Evolutionary conservation across 805 yeast genomes (phyloP), one percentile per base, ranked within the genome.

Genomic region (Groenewaldozyma salmanticensis): DNA sequence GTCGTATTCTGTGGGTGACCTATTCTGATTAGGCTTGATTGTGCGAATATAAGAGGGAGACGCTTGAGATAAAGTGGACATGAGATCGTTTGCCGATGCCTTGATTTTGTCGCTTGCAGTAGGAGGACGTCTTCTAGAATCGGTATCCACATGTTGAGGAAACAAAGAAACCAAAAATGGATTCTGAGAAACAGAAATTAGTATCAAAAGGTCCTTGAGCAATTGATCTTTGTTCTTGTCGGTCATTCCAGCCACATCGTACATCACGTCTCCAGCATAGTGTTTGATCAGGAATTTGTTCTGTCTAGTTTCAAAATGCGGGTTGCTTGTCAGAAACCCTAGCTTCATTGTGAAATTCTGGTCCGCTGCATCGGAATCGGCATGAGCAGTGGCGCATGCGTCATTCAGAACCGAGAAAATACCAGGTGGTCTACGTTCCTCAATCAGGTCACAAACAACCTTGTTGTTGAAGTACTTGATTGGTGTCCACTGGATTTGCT

Each of bases 191-290:
- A 88, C 75, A 2, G 77, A 69, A 38, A 92, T 66, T 55, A 92
- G 64, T 51, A 88, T 92, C 44, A 87, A 70, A 54, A 92, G 67
- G 64, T 88, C 96, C 58, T 84, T 81, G 62, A 85, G 77, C 72
- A 92, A 70, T 53, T 84, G 90, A 60, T 92, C 99, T 63, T 92
- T 92, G 62, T 92, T 92, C 63, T 92, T 92, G 61, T 92, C 97
- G 2, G 98, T 92, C 84, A 92, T 87, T 4, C 83, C 81, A 22
- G 70, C 66, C 40, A 88, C 79, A 48, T 88, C 95, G 58, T 92
- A 92, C 9, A 87, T 82, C 37, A 92, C 99, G 65, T 92, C 98
- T 58, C 98, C 98, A 18, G 99, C 99, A 66, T 92, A 92, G 64
- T 92, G 99, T 65, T 85, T 88, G 56, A 92, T 77, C 42, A 92